Base-by-base conservation (phyloP, 768 basidiomycete species). In the Wakefieldia striispora region DNA sequence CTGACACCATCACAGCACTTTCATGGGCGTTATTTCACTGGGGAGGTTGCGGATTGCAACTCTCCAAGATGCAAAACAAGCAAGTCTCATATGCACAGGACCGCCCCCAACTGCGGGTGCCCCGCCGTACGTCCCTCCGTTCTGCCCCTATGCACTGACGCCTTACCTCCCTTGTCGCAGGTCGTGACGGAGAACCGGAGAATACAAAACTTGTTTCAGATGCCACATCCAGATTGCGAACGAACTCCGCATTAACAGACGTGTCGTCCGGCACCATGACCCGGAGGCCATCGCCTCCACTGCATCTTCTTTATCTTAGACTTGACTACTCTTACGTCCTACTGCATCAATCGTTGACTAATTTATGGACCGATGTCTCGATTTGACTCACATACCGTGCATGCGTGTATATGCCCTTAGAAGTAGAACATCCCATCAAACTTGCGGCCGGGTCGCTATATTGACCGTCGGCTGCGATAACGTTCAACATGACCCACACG, bases 21-120 rank as follows among this genome's bases (percentile, higher is more conserved):
- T 49, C 69, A 70, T 47, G 69, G 62, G 45, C 71, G 69, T 43
- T 72, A 70, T 55, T 71, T 56, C 49, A 70, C 69, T 13, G 69
- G 69, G 33, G 43, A 64, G 10, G 61, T 67, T 0, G 38, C 43
- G 11, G 70, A 70, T 43, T 70, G 69, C 49, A 60, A 60, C 41
- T 65, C 63, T 2, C 54, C 51, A 20, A 31, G 55, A 41, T 70
- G 69, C 57, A 71, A 71, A 51, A 66, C 69, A 3, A 70, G 69
- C 45, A 59, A 58, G 33, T 44, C 60, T 10, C 69, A 70, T 54
- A 67, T 62, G 51, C 71, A 70, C 54, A 69, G 38, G 46, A 70
- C 70, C 13, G 70, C 71, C 0, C 51, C 26, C 19, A 70, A 71
- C 29, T 70, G 69, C 41, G 68, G 63, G 20, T 70, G 69, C 21